A percentile compares a stretch with the other conserved stretches of the same genome.
Conservation (phyloP, 495 filamentous ascomycete genomes). For the Viridothelium virens region DNA sequence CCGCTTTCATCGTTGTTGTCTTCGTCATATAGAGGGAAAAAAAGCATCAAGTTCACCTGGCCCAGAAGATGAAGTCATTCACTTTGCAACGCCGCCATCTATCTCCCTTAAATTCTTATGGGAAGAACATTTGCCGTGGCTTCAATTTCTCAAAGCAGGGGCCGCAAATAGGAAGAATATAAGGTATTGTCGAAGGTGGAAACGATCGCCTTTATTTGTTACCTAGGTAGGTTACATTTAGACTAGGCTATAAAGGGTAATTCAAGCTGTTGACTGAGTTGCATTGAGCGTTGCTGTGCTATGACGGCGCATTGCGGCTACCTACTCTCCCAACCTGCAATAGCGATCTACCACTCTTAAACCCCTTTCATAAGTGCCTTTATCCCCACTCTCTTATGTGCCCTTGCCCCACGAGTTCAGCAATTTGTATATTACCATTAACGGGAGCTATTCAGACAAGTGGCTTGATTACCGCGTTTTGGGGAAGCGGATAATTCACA, state of each 20-base stretch:
- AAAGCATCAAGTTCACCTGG: background rate
- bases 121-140: too few relatives aligned
- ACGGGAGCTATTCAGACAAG: background rate
- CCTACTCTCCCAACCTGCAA: background rate
- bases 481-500: background rate
- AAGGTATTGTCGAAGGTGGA: too few relatives aligned
- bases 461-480: background rate
- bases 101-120: too few relatives aligned
- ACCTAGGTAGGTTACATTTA: too few relatives aligned
- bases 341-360: background rate
- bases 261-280: too few relatives aligned
- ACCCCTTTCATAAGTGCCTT: background rate
- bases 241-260: too few relatives aligned
- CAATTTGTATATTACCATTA: background rate
- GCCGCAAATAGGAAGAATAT: too few relatives aligned
- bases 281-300: background rate
- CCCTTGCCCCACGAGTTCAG: background rate
- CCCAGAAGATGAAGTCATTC: too few relatives aligned
- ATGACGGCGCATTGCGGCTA: background rate
- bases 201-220: too few relatives aligned
- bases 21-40: background rate
- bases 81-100: too few relatives aligned
- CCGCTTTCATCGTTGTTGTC: constrained; percentile 4
- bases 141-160: too few relatives aligned
- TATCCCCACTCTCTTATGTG: background rate